These are phyloP conservation scores for Alternaria sp. DNA, from an alignment of 2,329 filamentous ascomycete species.

Conservation along the genomic window DNA sequence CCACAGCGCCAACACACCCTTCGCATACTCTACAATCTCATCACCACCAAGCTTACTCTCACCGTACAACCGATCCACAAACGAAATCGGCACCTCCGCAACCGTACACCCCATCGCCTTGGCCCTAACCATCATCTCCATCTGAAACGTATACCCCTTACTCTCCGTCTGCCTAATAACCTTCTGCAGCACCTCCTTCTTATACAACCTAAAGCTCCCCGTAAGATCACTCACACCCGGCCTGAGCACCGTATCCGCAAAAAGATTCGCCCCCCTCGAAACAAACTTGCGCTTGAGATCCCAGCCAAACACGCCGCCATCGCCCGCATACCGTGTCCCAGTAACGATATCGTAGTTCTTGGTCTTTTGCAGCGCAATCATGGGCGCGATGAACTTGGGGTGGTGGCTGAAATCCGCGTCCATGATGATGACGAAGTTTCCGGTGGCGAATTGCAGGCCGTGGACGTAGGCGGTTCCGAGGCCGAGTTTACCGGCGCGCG, in stretches of 20 bases:
- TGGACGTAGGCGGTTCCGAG: slow-evolving; percentile 96
- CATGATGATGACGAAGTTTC: slow-evolving; percentile 99
- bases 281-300: slow-evolving; percentile 82
- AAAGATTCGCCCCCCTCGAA: slow-evolving; percentile 87
- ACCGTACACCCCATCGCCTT: slow-evolving; percentile 96
- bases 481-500: slow-evolving; percentile 93
- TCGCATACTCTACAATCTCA: slow-evolving; percentile 96
- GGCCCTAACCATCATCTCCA: slow-evolving; percentile 98
- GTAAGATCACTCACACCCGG: slow-evolving; percentile 96
- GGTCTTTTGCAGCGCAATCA: slow-evolving; percentile 81
- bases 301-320: slow-evolving; percentile 91
- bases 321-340: slow-evolving; percentile 88
- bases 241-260: slow-evolving; percentile 90
- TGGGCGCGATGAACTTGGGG: slow-evolving; percentile 96
- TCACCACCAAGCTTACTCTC: slow-evolving; percentile 93
- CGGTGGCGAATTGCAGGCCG: slow-evolving; percentile 85
- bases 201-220: slow-evolving; percentile 93
- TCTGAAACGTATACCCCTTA: slow-evolving; percentile 99
- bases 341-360: slow-evolving; percentile 95
- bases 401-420: slow-evolving; percentile 99
- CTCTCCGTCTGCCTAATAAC: slow-evolving; percentile 90
- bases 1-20: slow-evolving; percentile 61
- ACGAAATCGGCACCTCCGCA: slow-evolving; percentile 93
- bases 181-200: slow-evolving; percentile 85
- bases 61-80: slow-evolving; percentile 90